phyloP scores from a whole-genome alignment of 345 rosid species.

The Cardamine occulta region DNA sequence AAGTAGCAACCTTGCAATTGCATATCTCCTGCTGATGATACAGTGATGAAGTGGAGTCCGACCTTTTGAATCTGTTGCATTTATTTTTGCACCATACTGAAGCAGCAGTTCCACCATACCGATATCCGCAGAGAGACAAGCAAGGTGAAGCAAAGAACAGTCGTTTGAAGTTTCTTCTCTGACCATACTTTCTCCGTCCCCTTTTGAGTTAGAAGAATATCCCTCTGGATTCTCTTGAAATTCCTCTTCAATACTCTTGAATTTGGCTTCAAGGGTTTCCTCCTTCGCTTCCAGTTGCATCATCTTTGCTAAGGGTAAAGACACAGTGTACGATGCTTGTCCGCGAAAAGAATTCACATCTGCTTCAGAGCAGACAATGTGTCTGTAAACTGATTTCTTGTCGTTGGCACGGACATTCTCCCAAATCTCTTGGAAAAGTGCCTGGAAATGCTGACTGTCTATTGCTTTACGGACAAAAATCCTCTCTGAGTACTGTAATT shows the following conservation, averaged over 20 bases:
- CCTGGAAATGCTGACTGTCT: constrained; percentile 51
- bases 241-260: constrained; percentile 52
- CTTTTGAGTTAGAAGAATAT: constrained; percentile 38
- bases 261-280: constrained; percentile 40
- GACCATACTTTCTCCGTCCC: constrained; percentile 43
- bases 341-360: constrained; percentile 65
- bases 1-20: constrained; percentile 66
- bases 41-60: constrained; percentile 67
- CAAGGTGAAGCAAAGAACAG: constrained; percentile 78
- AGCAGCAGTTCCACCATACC: constrained; percentile 79
- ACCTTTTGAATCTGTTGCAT: constrained; percentile 61
- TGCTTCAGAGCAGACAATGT: constrained; percentile 61
- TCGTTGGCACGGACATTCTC: constrained; percentile 69
- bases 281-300: constrained; percentile 45
- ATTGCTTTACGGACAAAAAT: constrained; percentile 53
- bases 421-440: constrained; percentile 60
- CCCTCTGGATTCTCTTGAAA: constrained; percentile 45
- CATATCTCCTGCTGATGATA: constrained; percentile 55
- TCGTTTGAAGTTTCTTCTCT: constrained; percentile 52
- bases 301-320: constrained; percentile 46
- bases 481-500: constrained; percentile 67
- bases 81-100: constrained; percentile 73
- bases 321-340: constrained; percentile 55
- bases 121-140: constrained; percentile 74
- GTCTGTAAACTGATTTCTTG: constrained; percentile 69